These are phyloP conservation scores for Calocybe gambosa DNA, from an alignment of 1,284 basidiomycete genomes.

Conservation along the genomic window DNA sequence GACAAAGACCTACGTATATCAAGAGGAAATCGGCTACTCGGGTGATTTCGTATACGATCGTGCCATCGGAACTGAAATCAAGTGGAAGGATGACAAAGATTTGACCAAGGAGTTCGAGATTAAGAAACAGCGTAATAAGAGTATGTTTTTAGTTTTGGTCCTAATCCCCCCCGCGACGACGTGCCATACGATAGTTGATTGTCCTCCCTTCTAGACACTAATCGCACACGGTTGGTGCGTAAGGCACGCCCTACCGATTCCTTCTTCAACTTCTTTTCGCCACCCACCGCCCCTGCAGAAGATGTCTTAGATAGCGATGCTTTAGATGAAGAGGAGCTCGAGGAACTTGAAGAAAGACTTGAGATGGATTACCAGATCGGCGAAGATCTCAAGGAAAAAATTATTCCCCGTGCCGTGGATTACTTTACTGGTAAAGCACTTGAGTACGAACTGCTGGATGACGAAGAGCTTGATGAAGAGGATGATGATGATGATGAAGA, in stretches of 20 bases:
- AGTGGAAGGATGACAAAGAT: conserved; percentile 98
- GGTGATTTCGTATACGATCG: conserved; percentile 96
- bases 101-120: conserved; percentile 97
- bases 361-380: conserved; percentile 98
- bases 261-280: conserved; percentile 97
- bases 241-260: conserved; percentile 86
- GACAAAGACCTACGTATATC: conserved; percentile 95
- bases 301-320: conserved; percentile 72
- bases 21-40: conserved; percentile 87
- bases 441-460: conserved; percentile 77
- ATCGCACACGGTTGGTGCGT: conserved; percentile 86
- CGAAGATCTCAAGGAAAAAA: conserved; percentile 97
- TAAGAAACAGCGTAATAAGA: conserved; percentile 99
- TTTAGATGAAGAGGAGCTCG: conserved; percentile 80
- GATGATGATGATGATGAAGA: conserved; percentile 55
- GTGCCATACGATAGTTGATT: neutral
- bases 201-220: conserved; percentile 59
- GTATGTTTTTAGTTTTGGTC: conserved; percentile 38
- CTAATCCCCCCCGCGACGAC: neutral
- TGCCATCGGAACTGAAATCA: conserved; percentile 85
- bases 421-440: conserved; percentile 97
- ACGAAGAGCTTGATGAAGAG: conserved; percentile 64
- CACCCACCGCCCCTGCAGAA: conserved; percentile 71
- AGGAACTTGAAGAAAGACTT: conserved; percentile 87
- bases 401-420: conserved; percentile 92